Percentiles rank a stretch among this genome's conserved stretches.
phyloP scores from a whole-genome alignment of 768 basidiomycete species.

The Neoboletus subvelutipes region DNA sequence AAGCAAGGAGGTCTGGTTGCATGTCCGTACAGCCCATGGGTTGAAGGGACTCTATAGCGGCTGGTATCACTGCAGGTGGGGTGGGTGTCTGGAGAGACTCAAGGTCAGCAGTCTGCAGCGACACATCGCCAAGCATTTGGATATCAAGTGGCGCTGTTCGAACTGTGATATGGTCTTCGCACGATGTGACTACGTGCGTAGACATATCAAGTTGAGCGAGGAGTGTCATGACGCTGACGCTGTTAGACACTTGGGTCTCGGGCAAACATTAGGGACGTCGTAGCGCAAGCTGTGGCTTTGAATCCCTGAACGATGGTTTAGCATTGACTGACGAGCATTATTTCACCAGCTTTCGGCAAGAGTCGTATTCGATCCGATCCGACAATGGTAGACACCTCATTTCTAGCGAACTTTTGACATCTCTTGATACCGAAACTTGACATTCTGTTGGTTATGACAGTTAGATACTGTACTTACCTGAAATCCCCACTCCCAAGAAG shows the following conservation, averaged over 20 bases:
- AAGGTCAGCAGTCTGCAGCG: conserved; percentile 13
- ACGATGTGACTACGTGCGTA: conserved; percentile 6
- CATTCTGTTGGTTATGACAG: background rate
- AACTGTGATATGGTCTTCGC: conserved; percentile 5
- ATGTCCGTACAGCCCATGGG: conserved; percentile 11
- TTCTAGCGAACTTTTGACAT: background rate
- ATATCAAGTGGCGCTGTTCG: conserved; percentile 15
- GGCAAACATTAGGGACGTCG: background rate
- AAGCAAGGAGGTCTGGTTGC: conserved; percentile 10
- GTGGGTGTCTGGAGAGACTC: conserved; percentile 10
- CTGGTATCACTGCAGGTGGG: conserved; percentile 5
- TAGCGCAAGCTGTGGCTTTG: background rate
- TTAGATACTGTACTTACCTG: background rate
- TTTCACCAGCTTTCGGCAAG: background rate
- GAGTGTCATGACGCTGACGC: conserved; percentile 3
- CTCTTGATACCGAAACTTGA: background rate
- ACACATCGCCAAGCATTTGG: conserved; percentile 9
- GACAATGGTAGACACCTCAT: background rate
- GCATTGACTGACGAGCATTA: background rate
- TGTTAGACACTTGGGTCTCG: background rate
- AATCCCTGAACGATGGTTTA: background rate
- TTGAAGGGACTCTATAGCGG: conserved; percentile 7
- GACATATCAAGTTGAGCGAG: conserved; percentile 7
- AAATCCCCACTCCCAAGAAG: no score
- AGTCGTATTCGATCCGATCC: background rate